Evolutionary conservation across 768 basidiomycete genomes (phyloP).

Genomic region (Termitomyces sp.): DNA sequence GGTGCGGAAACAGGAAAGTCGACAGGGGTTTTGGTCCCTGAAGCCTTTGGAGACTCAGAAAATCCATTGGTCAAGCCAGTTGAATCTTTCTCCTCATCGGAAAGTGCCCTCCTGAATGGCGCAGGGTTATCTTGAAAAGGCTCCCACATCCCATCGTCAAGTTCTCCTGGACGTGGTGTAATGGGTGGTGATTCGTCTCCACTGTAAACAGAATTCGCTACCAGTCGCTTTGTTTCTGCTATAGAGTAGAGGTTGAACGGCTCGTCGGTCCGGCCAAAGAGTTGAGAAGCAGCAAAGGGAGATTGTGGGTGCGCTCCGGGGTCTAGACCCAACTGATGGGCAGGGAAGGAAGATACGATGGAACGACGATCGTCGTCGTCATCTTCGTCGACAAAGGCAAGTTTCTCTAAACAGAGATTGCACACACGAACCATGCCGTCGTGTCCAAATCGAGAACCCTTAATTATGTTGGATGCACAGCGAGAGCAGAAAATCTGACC

Average conservation of each 20-base stretch:
- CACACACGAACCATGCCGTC: constrained; percentile 96
- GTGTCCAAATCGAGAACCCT: constrained; percentile 88
- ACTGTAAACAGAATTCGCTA: constrained; percentile 52
- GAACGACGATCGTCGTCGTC: constrained; percentile 89
- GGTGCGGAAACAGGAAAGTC: constrained; percentile 56
- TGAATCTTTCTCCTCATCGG: constrained; percentile 73
- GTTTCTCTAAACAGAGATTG: constrained; percentile 91
- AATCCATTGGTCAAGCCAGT: constrained; percentile 38
- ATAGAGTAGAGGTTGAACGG: constrained; percentile 82
- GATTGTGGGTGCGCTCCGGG: constrained; percentile 63
- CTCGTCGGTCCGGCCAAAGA: constrained; percentile 76
- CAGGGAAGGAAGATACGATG: constrained; percentile 72
- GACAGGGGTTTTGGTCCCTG: constrained; percentile 49
- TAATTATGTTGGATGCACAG: constrained; percentile 96
- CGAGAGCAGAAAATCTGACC: constrained; percentile 98
- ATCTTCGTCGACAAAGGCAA: constrained; percentile 83
- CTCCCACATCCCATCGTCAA: constrained; percentile 46
- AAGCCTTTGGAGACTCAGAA: constrained; percentile 40
- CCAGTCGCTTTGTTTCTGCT: constrained; percentile 63
- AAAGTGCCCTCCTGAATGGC: constrained; percentile 71
- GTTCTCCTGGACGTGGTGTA: constrained; percentile 40
- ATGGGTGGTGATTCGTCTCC: constrained; percentile 48
- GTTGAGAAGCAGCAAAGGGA: constrained; percentile 82
- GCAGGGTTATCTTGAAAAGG: constrained; percentile 54
- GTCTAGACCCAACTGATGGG: constrained; percentile 68